Evolutionary conservation across 495 filamentous ascomycete species (phyloP).

Genomic region (Penicillium malachiteum): DNA sequence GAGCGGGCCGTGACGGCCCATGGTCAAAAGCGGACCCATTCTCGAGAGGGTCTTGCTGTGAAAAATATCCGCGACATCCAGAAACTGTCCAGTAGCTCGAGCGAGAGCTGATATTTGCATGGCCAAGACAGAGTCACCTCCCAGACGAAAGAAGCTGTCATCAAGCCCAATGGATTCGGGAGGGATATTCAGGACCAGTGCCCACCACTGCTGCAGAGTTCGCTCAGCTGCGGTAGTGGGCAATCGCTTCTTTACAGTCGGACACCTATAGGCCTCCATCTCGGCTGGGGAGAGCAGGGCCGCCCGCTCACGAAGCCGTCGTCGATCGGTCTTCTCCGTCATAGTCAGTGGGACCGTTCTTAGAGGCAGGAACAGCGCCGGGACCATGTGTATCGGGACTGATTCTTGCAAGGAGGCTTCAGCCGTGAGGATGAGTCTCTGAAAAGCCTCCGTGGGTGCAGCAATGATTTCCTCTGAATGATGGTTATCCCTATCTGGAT

Average conservation of each 20-base stretch:
- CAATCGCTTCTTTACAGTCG: neutral
- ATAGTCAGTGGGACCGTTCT: neutral
- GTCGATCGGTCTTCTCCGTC: neutral
- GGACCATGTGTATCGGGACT: no score
- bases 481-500: no score
- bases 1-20: no score
- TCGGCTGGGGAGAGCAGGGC: neutral
- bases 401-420: no score
- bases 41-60: no score
- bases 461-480: no score
- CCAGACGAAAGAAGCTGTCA: slow-evolving; percentile 21
- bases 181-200: no score
- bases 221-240: neutral
- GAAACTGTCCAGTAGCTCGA: slow-evolving; percentile 15
- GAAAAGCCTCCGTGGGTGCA: no score
- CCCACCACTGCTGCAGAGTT: no score
- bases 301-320: neutral
- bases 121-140: slow-evolving; percentile 34
- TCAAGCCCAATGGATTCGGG: no score
- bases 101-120: slow-evolving; percentile 23
- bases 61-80: slow-evolving; percentile 8
- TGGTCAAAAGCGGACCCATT: no score
- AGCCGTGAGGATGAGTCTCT: no score
- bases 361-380: neutral
- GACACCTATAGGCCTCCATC: neutral